Evolutionary conservation across 2,329 filamentous ascomycete species (phyloP).

Genomic region (Cladosporium cucumerinum): DNA sequence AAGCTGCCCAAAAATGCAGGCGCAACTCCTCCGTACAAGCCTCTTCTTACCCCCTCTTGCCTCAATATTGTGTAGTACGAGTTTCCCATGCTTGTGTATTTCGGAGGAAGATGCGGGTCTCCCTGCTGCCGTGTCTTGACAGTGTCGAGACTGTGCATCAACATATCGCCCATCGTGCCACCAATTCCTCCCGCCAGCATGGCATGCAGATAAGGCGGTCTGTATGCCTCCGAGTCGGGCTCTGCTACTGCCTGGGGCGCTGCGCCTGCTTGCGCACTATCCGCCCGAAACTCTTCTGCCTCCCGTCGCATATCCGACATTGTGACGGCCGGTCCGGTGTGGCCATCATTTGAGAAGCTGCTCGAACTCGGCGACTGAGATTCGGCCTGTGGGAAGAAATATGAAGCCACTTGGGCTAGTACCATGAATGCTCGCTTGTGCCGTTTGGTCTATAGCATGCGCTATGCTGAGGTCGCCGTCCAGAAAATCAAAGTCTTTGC

Average conservation of each 20-base stretch:
- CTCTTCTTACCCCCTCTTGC: slow-evolving; percentile 82
- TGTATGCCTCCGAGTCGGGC: slow-evolving; percentile 40
- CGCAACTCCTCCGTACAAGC: slow-evolving; percentile 88
- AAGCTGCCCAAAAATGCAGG: slow-evolving; percentile 91
- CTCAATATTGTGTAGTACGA: slow-evolving; percentile 91
- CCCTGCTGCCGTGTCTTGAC: slow-evolving; percentile 98
- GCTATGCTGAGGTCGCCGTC: slow-evolving; percentile 8
- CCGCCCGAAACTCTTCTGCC: slow-evolving; percentile 35
- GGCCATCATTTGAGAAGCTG: slow-evolving; percentile 39
- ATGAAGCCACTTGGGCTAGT: slow-evolving; percentile 49
- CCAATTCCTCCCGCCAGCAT: slow-evolving; percentile 95
- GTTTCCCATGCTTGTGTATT: slow-evolving; percentile 83
- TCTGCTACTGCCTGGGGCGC: slow-evolving; percentile 22
- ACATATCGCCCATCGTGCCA: slow-evolving; percentile 88
- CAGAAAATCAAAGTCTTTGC: background rate
- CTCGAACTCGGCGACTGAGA: slow-evolving; percentile 25
- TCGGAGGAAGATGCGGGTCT: slow-evolving; percentile 87
- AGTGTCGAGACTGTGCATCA: slow-evolving; percentile 98
- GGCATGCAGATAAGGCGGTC: slow-evolving; percentile 53
- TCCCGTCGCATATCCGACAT: slow-evolving; percentile 30
- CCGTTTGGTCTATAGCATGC: slow-evolving; percentile 24
- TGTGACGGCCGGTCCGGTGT: slow-evolving; percentile 16
- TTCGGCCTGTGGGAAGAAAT: slow-evolving; percentile 37
- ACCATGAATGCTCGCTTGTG: slow-evolving; percentile 41
- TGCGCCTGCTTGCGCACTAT: slow-evolving; percentile 24